Conservation (phyloP, 305 asterid genomes). For the Rubia tinctorum region DNA sequence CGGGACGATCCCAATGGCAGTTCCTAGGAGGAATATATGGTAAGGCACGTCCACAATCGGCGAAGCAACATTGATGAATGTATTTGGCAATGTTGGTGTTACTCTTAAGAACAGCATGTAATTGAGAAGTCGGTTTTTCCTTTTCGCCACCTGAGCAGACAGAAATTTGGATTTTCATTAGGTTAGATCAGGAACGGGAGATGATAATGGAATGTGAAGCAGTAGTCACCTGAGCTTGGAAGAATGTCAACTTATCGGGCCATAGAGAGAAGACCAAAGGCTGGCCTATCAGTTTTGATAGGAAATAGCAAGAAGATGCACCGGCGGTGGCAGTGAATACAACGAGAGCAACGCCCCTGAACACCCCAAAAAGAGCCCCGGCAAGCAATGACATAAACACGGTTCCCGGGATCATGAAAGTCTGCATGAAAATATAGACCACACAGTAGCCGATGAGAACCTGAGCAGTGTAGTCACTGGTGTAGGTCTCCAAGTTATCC, state of each 20-base stretch:
- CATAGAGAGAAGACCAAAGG: conserved; percentile 85
- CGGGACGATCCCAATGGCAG: conserved; percentile 83
- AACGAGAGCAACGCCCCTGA: conserved; percentile 85
- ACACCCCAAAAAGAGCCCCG: conserved; percentile 85
- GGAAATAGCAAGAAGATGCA: conserved; percentile 90
- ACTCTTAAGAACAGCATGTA: conserved; percentile 95
- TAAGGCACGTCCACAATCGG: conserved; percentile 92
- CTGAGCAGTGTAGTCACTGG: conserved; percentile 88
- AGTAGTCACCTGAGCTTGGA: conserved; percentile 69
- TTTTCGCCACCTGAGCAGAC: conserved; percentile 63
- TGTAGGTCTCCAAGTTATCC: conserved; percentile 87
- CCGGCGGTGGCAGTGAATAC: conserved; percentile 92
- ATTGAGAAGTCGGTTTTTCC: conserved; percentile 67
- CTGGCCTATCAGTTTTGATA: conserved; percentile 81
- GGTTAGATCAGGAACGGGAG: conserved; percentile 3
- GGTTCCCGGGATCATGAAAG: conserved; percentile 97
- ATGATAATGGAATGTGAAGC: not conserved
- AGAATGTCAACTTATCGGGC: conserved; percentile 88
- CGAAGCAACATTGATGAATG: conserved; percentile 93
- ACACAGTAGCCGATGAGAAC: conserved; percentile 87
- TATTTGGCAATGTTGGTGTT: conserved; percentile 95
- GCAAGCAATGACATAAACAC: conserved; percentile 95
- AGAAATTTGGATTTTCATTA: conserved; percentile 2
- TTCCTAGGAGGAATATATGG: conserved; percentile 80
- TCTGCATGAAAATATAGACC: conserved; percentile 96